A percentile compares a stretch with the other conserved stretches of the same genome.
Conservation (phyloP, 345 rosid species). For the Citrus trifoliata region DNA sequence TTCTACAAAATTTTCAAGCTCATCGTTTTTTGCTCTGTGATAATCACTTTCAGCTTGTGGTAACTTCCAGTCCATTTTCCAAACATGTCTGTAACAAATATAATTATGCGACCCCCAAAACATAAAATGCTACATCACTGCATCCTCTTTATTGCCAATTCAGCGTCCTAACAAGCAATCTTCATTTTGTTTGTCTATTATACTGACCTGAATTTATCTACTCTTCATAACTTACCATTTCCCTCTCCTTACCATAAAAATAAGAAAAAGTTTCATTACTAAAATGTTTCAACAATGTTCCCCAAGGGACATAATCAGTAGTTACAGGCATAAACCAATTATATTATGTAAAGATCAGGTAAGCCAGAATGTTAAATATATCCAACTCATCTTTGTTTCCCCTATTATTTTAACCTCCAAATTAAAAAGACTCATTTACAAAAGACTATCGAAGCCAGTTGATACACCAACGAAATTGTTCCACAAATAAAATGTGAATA, state of each 20-base stretch:
- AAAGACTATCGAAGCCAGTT: background rate
- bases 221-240: no score
- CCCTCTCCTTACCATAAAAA: slow-evolving; percentile 58
- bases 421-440: background rate
- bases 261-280: background rate
- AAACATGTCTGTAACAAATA: slow-evolving; percentile 2
- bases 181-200: slow-evolving; percentile 79
- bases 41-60: slow-evolving; percentile 81
- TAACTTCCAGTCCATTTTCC: slow-evolving; percentile 14
- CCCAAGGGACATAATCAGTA: background rate
- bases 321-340: background rate
- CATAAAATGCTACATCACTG: slow-evolving; percentile 48
- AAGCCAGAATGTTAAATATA: background rate
- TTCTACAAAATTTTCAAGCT: slow-evolving; percentile 85
- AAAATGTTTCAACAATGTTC: background rate
- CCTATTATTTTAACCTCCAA: background rate
- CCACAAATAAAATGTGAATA: background rate
- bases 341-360: background rate
- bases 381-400: background rate
- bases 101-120: background rate
- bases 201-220: slow-evolving; percentile 28
- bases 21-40: slow-evolving; percentile 87
- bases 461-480: background rate
- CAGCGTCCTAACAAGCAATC: slow-evolving; percentile 90
- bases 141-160: slow-evolving; percentile 89